Evolutionary conservation across 2,329 filamentous ascomycete species (phyloP).

Genomic region (Neonectria hederae): DNA sequence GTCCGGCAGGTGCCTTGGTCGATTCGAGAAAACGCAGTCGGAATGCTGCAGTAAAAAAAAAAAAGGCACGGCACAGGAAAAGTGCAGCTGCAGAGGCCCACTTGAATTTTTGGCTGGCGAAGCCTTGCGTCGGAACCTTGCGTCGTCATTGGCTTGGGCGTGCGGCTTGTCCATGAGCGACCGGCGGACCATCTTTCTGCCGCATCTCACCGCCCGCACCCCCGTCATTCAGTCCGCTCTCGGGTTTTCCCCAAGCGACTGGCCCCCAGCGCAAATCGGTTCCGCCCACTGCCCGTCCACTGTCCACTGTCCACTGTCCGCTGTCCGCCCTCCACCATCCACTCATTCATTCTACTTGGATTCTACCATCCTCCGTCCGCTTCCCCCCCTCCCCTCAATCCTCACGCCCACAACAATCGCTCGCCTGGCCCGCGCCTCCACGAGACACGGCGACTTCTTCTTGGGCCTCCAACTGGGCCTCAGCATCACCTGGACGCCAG

Average conservation of each 20-base stretch:
- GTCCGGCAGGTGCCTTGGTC: constrained; percentile 1
- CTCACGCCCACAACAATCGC: constrained; percentile 4
- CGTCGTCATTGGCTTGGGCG: constrained; percentile 46
- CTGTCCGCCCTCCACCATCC: constrained; percentile 26
- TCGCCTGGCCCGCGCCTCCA: background rate
- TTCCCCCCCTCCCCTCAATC: constrained; percentile 10
- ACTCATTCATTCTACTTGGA: background rate
- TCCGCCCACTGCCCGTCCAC: constrained; percentile 34
- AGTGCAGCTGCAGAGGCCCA: constrained; percentile 35
- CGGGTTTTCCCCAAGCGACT: constrained; percentile 35
- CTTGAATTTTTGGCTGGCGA: constrained; percentile 27
- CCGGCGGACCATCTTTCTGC: constrained; percentile 45
- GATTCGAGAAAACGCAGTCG: constrained; percentile 19
- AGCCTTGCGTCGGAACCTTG: constrained; percentile 42
- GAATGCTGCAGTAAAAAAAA: constrained; percentile 36
- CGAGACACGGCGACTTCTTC: constrained; percentile 2
- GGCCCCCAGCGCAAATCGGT: constrained; percentile 41
- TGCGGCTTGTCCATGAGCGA: constrained; percentile 32
- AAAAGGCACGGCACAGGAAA: constrained; percentile 34
- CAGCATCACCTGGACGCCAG: constrained; percentile 18
- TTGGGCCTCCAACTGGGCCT: background rate
- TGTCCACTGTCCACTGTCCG: constrained; percentile 12
- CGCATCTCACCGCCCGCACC: constrained; percentile 42
- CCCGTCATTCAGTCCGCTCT: constrained; percentile 46
- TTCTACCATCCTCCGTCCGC: constrained; percentile 18